Conservation (phyloP, 495 filamentous ascomycete species). For the Hypomontagnella submonticulosa region DNA sequence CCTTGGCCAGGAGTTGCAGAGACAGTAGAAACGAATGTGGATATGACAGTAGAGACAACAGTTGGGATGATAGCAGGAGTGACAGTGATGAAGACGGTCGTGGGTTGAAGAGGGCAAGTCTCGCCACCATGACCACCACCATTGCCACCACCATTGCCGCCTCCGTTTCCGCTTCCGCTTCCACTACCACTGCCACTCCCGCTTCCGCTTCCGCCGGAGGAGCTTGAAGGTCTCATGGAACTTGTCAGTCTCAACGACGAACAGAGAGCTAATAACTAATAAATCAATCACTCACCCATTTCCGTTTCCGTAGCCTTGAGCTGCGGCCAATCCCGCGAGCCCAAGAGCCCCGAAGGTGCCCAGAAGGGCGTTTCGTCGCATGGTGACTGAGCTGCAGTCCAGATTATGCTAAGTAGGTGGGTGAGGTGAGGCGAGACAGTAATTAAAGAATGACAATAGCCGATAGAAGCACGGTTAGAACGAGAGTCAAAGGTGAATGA, state of each 20-base stretch:
- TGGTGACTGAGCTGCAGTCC: conserved; percentile 30
- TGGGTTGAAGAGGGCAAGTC: conserved; percentile 44
- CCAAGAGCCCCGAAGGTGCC: conserved; percentile 40
- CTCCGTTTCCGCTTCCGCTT: not conserved
- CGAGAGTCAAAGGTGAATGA: conserved; percentile 18
- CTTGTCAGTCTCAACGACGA: conserved; percentile 15
- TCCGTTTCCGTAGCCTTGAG: conserved; percentile 44
- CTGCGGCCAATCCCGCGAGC: conserved; percentile 42
- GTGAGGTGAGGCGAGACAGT: conserved; percentile 20
- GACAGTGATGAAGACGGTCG: conserved; percentile 53
- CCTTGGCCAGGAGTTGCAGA: conserved; percentile 25
- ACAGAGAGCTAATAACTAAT: not conserved
- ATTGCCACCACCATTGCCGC: not conserved
- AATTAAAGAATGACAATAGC: conserved; percentile 38
- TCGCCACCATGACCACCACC: conserved; percentile 26
- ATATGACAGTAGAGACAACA: conserved; percentile 46
- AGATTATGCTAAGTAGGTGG: conserved; percentile 25
- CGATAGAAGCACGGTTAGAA: conserved; percentile 25
- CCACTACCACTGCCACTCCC: conserved; percentile 10
- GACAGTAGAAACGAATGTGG: conserved; percentile 43
- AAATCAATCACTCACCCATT: conserved; percentile 38
- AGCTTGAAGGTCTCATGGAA: conserved; percentile 20
- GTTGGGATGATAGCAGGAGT: conserved; percentile 39
- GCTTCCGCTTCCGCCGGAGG: conserved; percentile 16
- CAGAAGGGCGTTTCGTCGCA: conserved; percentile 44